Conservation (phyloP, 345 rosid species). For the Trapa bicornis region DNA sequence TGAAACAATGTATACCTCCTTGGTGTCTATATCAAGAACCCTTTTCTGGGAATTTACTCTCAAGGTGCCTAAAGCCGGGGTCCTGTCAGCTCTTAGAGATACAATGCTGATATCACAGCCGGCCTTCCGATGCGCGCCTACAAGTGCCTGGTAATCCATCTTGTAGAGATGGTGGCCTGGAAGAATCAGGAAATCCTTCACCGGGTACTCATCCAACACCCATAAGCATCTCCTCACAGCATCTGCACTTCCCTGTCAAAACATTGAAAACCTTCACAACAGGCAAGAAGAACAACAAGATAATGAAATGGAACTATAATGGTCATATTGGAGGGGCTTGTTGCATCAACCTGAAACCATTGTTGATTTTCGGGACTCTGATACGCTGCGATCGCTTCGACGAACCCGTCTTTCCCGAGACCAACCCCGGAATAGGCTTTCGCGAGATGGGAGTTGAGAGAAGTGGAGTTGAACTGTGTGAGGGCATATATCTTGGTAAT, state of each 20-base stretch:
- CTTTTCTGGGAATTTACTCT: slow-evolving; percentile 35
- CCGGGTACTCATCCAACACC: slow-evolving; percentile 68
- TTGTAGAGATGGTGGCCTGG: slow-evolving; percentile 77
- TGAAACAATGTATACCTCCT: background rate
- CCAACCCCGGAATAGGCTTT: slow-evolving; percentile 51
- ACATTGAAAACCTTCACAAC: background rate
- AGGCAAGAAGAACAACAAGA: too few relatives aligned
- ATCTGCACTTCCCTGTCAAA: slow-evolving; percentile 66
- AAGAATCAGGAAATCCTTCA: slow-evolving; percentile 56
- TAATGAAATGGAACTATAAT: too few relatives aligned
- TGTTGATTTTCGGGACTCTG: slow-evolving; percentile 58
- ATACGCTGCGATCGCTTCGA: slow-evolving; percentile 75
- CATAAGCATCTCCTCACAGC: slow-evolving; percentile 78
- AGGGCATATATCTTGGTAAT: slow-evolving; percentile 71
- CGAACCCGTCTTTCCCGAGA: slow-evolving; percentile 51
- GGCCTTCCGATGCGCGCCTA: slow-evolving; percentile 42
- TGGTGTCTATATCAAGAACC: slow-evolving; percentile 27
- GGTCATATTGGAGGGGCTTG: too few relatives aligned
- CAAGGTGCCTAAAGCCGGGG: slow-evolving; percentile 33
- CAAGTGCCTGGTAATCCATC: slow-evolving; percentile 66
- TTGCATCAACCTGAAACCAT: slow-evolving; percentile 59
- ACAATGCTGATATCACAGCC: slow-evolving; percentile 48
- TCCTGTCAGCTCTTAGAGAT: slow-evolving; percentile 28
- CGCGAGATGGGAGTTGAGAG: slow-evolving; percentile 68
- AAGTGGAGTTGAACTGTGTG: slow-evolving; percentile 82